A percentile compares a stretch with the other conserved stretches of the same genome.
Evolutionary conservation across 2,329 filamentous ascomycete genomes (phyloP).

Genomic region (Hypoxylon sp.): DNA sequence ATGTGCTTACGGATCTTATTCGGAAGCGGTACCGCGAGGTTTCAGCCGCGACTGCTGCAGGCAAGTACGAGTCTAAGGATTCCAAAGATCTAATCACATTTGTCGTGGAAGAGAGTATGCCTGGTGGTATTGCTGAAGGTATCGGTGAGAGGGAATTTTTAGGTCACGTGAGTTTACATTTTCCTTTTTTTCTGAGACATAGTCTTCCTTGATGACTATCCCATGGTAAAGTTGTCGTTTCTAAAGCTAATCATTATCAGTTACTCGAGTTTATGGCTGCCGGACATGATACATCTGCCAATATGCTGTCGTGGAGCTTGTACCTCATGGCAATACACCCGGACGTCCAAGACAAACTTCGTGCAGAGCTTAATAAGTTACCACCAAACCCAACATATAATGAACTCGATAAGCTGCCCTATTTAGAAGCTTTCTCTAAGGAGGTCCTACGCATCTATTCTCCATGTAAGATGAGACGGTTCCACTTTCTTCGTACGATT

Average conservation of each 20-base stretch:
- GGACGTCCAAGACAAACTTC: constrained; percentile 32
- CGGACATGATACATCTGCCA: constrained; percentile 40
- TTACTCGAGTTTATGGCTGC: constrained; percentile 39
- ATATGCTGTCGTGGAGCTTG: constrained; percentile 38
- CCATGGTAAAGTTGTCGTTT: not conserved
- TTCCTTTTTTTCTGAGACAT: not conserved
- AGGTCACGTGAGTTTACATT: constrained; percentile 30
- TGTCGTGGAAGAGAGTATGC: constrained; percentile 36
- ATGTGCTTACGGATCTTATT: constrained; percentile 20
- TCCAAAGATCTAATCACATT: constrained; percentile 33
- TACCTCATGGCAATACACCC: constrained; percentile 32
- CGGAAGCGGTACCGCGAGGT: constrained; percentile 25
- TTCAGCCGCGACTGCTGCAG: constrained; percentile 2
- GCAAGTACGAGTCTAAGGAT: constrained; percentile 21
- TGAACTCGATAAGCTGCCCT: constrained; percentile 29
- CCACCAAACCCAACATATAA: constrained; percentile 10
- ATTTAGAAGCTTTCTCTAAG: constrained; percentile 30
- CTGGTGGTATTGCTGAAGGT: constrained; percentile 38
- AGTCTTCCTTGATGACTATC: not conserved
- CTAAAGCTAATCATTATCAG: constrained; percentile 12
- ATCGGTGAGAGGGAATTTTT: constrained; percentile 34
- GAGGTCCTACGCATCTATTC: constrained; percentile 28
- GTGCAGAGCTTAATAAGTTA: constrained; percentile 11
- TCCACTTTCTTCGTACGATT: not conserved
- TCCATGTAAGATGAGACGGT: constrained; percentile 24